Base-by-base conservation (phyloP, 768 basidiomycete species). In the Kwoniella dendrophila region DNA sequence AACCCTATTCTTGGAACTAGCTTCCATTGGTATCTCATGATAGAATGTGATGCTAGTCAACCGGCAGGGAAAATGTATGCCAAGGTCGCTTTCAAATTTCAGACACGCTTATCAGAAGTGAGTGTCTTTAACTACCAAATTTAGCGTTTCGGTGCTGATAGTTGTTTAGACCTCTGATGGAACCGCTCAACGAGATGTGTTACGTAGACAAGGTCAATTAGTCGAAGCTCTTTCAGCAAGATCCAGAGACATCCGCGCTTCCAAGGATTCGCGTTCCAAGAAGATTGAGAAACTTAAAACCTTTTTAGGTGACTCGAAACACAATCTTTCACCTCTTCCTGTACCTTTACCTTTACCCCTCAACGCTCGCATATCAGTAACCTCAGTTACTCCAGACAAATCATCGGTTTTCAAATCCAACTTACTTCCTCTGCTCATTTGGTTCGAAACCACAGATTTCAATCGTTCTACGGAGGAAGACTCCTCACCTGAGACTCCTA, bases 391-490 rank as follows among this genome's bases (percentile, higher is more conserved):
- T 49, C 82, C 94, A 0, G 94, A 98, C 56, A 91, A 92, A 74
- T 95, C 92, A 0, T 90, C 89, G 18, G 89, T 98, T 34, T 98
- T 99, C 85, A 99, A 98, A 77, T 96, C 93, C 45, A 97, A 94
- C 75, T 86, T 97, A 56, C 92, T 87, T 71, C 96, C 96, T 0
- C 83, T 99, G 54, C 83, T 95, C 20, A 83, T 99, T 18, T 92
- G 89, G 78, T 95, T 98, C 79, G 88, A 90, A 69, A 89, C 90
- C 68, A 82, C 86, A 10, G 89, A 91, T 59, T 88, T 63, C 11
- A 63, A 54, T 38, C 51, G 54, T 1, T 7, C 36, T 1, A 30
- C 52, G 10, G 69, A 69, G 38, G 64, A 66, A 32, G 68, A 68
- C 4, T 38, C 5, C 12, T 26, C 36, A 6, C 36, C 90, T 10